Evolutionary conservation across 768 basidiomycete genomes (phyloP).

Genomic region (Termitomyces sp.): DNA sequence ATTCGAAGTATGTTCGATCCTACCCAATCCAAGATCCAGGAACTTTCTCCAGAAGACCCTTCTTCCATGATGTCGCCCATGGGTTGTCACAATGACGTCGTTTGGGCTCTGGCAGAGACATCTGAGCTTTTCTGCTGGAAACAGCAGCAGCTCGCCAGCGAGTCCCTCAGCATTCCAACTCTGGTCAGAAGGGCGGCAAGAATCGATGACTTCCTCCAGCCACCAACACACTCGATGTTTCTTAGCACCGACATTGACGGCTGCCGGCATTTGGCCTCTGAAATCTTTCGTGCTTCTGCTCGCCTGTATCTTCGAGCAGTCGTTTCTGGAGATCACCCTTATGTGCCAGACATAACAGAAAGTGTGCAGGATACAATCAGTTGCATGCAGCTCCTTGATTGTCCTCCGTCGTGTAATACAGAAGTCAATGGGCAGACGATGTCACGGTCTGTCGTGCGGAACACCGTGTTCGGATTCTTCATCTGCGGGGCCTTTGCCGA

Average conservation of each 20-base stretch:
- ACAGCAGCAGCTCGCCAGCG: slow-evolving; percentile 27
- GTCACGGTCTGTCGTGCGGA: slow-evolving; percentile 58
- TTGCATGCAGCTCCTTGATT: slow-evolving; percentile 35
- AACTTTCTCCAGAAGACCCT: slow-evolving; percentile 24
- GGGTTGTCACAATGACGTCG: slow-evolving; percentile 78
- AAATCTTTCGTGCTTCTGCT: slow-evolving; percentile 72
- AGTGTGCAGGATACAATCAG: slow-evolving; percentile 50
- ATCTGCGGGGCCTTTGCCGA: slow-evolving; percentile 69
- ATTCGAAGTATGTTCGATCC: slow-evolving; percentile 57
- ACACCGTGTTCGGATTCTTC: slow-evolving; percentile 76
- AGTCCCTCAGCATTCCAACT: slow-evolving; percentile 52
- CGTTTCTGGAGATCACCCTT: slow-evolving; percentile 67
- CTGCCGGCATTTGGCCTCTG: slow-evolving; percentile 42
- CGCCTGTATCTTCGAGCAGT: slow-evolving; percentile 73
- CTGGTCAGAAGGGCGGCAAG: slow-evolving; percentile 49
- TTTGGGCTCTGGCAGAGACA: slow-evolving; percentile 76
- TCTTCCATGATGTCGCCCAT: slow-evolving; percentile 79
- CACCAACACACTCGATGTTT: slow-evolving; percentile 18
- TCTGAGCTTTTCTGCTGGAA: slow-evolving; percentile 68
- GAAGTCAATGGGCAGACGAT: slow-evolving; percentile 19
- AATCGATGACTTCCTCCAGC: slow-evolving; percentile 41
- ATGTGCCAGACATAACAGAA: slow-evolving; percentile 54
- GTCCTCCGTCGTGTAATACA: slow-evolving; percentile 14
- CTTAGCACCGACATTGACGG: slow-evolving; percentile 19
- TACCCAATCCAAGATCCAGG: slow-evolving; percentile 33